Conservation (phyloP, 257 asterid genomes). For the Perilla frutescens region DNA sequence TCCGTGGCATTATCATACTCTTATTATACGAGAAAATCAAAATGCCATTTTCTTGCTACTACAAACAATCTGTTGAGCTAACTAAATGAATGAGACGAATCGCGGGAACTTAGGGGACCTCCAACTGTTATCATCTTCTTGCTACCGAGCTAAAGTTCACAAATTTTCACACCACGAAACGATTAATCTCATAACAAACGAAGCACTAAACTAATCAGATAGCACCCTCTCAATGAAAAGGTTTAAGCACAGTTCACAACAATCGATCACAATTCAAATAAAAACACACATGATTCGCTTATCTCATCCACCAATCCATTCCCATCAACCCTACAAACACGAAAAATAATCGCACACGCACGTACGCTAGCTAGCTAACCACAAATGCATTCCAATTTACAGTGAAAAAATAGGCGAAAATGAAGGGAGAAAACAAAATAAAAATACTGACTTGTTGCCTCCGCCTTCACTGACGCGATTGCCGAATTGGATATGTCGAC, state of each 20-base stretch:
- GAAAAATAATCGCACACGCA: not conserved
- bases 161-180: not conserved
- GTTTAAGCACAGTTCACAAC: not conserved
- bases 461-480: slow-evolving; percentile 88
- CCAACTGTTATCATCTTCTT: not conserved
- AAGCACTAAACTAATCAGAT: not conserved
- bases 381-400: not conserved
- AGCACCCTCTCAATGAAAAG: not conserved
- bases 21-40: not conserved
- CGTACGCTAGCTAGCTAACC: not conserved
- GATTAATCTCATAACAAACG: not conserved
- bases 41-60: slow-evolving; percentile 5
- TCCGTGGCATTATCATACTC: too few relatives aligned
- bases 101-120: not conserved
- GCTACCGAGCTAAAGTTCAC: not conserved
- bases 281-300: too few relatives aligned
- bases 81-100: not conserved
- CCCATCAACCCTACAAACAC: not conserved
- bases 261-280: not conserved
- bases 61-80: not conserved
- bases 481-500: slow-evolving; percentile 90
- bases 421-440: not conserved
- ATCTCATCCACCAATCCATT: not conserved
- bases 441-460: slow-evolving; percentile 75
- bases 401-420: not conserved